Conservation (phyloP, 1,284 basidiomycete genomes). For the Melampsora larici-populina region DNA sequence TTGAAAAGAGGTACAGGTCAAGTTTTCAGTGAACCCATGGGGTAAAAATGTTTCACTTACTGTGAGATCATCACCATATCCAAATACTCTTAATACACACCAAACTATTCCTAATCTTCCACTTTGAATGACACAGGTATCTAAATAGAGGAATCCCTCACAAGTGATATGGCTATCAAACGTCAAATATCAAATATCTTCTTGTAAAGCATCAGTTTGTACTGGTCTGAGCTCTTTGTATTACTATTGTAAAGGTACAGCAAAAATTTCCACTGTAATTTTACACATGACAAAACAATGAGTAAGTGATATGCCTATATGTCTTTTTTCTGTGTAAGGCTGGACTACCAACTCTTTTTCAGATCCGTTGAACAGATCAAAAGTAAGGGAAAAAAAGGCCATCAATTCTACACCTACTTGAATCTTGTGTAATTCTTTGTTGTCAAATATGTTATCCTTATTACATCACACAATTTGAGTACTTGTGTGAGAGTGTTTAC, state of each 20-base stretch:
- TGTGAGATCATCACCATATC: slow-evolving; percentile 89
- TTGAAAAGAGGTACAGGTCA: not conserved
- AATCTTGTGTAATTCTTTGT: slow-evolving; percentile 90
- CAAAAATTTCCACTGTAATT: slow-evolving; percentile 78
- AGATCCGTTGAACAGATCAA: too few relatives aligned
- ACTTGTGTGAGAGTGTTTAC: slow-evolving; percentile 82
- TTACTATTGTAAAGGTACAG: slow-evolving; percentile 83
- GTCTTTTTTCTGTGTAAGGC: not conserved
- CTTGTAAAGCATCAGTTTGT: slow-evolving; percentile 67
- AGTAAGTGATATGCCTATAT: slow-evolving; percentile 24
- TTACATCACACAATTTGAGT: slow-evolving; percentile 94
- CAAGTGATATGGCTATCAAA: slow-evolving; percentile 74
- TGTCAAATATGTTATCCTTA: slow-evolving; percentile 87
- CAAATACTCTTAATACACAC: slow-evolving; percentile 91
- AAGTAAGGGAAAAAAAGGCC: too few relatives aligned
- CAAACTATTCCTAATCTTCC: slow-evolving; percentile 96
- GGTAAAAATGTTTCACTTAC: slow-evolving; percentile 80
- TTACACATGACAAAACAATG: slow-evolving; percentile 40
- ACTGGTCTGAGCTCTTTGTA: slow-evolving; percentile 76
- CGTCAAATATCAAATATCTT: slow-evolving; percentile 60
- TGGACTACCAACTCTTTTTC: too few relatives aligned
- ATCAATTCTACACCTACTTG: slow-evolving; percentile 66
- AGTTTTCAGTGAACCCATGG: slow-evolving; percentile 65
- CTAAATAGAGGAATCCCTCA: slow-evolving; percentile 87
- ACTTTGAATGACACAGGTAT: slow-evolving; percentile 94